phyloP scores from a whole-genome alignment of 148 eudicot genomes.

The Rhododendron mucronatum region DNA sequence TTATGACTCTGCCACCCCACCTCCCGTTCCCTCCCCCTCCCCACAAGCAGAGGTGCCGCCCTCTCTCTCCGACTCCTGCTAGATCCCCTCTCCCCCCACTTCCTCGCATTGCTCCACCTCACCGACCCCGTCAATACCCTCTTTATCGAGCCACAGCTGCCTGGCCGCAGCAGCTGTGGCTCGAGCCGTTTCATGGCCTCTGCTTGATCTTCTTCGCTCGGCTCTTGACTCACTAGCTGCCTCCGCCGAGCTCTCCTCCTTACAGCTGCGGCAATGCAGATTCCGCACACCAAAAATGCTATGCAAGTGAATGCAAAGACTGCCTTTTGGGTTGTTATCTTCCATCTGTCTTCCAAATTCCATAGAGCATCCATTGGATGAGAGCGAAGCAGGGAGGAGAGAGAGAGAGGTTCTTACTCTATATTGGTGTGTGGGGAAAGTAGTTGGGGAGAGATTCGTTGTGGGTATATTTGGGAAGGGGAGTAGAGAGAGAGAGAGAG shows the following conservation, averaged over 20 bases:
- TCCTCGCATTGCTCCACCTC: conserved; percentile 57
- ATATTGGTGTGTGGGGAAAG: background rate
- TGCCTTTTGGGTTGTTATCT: conserved; percentile 56
- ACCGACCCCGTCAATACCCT: conserved; percentile 35
- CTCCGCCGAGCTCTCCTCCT: conserved; percentile 16
- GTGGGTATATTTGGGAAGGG: conserved; percentile 7
- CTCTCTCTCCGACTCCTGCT: conserved; percentile 27
- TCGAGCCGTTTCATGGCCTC: background rate
- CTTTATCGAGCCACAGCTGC: conserved; percentile 25
- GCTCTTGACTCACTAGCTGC: conserved; percentile 14
- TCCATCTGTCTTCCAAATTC: conserved; percentile 62
- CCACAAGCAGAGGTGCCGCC: conserved; percentile 22
- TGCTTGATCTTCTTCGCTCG: background rate
- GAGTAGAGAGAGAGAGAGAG: conserved; percentile 7
- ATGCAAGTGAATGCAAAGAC: conserved; percentile 32
- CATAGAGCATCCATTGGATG: conserved; percentile 52
- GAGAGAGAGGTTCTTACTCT: background rate
- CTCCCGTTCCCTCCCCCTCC: conserved; percentile 14
- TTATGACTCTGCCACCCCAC: conserved; percentile 33
- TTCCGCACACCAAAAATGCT: conserved; percentile 24
- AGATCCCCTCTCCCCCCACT: conserved; percentile 32
- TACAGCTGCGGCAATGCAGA: conserved; percentile 22
- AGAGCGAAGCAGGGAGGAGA: background rate
- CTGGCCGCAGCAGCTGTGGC: background rate
- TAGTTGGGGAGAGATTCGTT: background rate